Evolutionary conservation across 2,329 filamentous ascomycete species (phyloP).

Genomic region (Aureobasidium sp.): DNA sequence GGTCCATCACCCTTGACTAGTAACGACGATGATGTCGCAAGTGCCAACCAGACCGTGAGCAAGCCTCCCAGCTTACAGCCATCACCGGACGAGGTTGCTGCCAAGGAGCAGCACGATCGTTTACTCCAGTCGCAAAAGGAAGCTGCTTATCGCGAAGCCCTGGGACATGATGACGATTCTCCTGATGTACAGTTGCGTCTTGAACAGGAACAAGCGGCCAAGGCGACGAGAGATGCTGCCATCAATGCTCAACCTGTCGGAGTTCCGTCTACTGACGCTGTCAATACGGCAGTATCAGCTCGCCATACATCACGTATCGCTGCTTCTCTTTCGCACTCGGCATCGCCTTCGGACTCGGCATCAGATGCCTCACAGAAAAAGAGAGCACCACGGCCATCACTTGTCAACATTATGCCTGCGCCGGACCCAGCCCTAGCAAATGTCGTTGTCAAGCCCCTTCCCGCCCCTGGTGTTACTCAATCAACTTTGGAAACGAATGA

Average conservation of each 20-base stretch:
- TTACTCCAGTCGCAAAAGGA: slow-evolving; percentile 45
- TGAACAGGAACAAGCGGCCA: slow-evolving; percentile 21
- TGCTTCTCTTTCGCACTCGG: background rate
- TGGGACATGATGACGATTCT: slow-evolving; percentile 42
- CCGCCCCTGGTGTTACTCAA: slow-evolving; percentile 63
- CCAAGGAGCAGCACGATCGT: slow-evolving; percentile 50
- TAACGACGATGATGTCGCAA: slow-evolving; percentile 53
- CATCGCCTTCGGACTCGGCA: background rate
- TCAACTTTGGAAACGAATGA: slow-evolving; percentile 67
- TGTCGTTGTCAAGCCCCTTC: slow-evolving; percentile 28
- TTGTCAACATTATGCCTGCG: slow-evolving; percentile 3
- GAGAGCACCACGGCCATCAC: background rate
- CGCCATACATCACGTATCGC: background rate
- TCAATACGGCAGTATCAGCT: background rate
- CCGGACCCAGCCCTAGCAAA: slow-evolving; percentile 4
- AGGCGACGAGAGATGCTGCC: slow-evolving; percentile 12
- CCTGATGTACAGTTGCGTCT: slow-evolving; percentile 52
- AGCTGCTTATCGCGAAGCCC: slow-evolving; percentile 36
- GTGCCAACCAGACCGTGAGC: slow-evolving; percentile 29
- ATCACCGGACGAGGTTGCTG: slow-evolving; percentile 31
- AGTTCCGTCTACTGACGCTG: background rate
- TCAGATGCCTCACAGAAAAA: background rate
- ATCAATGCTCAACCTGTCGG: background rate
- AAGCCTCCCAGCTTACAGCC: background rate
- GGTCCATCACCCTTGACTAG: slow-evolving; percentile 68